Conservation (phyloP, 495 filamentous ascomycete species). For the Penicillium psychrofluorescens region DNA sequence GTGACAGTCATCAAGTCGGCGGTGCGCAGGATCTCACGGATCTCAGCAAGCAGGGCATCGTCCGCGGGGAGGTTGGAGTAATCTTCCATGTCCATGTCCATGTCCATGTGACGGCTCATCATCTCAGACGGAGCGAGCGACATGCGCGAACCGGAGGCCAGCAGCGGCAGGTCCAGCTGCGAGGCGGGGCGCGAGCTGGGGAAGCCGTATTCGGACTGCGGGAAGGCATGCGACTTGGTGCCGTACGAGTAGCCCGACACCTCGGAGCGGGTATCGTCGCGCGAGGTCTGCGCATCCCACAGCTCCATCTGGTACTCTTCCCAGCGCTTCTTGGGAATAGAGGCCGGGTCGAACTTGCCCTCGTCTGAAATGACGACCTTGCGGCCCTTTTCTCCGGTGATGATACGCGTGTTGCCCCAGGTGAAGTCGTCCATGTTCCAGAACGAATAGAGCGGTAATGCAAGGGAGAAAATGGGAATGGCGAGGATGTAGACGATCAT, state of each 20-base stretch:
- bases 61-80: conserved; percentile 68
- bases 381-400: conserved; percentile 90
- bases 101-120: conserved; percentile 51
- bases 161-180: conserved; percentile 53
- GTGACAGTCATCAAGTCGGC: conserved; percentile 96
- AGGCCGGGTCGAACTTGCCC: conserved; percentile 91
- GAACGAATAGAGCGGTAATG: conserved; percentile 89
- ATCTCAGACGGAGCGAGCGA: conserved; percentile 75
- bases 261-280: conserved; percentile 77
- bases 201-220: conserved; percentile 39
- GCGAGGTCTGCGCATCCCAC: conserved; percentile 78
- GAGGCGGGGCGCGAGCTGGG: conserved; percentile 65
- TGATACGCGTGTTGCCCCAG: conserved; percentile 96
- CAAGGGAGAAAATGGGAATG: conserved; percentile 86
- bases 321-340: conserved; percentile 96
- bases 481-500: conserved; percentile 94
- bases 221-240: conserved; percentile 67
- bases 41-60: conserved; percentile 86
- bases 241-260: conserved; percentile 85
- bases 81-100: conserved; percentile 64
- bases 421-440: conserved; percentile 99
- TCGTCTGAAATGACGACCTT: conserved; percentile 94
- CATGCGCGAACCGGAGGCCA: conserved; percentile 56
- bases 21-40: conserved; percentile 81
- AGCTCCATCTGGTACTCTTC: conserved; percentile 97